phyloP scores from a whole-genome alignment of 1,284 basidiomycete genomes.

The Irpex sp. region DNA sequence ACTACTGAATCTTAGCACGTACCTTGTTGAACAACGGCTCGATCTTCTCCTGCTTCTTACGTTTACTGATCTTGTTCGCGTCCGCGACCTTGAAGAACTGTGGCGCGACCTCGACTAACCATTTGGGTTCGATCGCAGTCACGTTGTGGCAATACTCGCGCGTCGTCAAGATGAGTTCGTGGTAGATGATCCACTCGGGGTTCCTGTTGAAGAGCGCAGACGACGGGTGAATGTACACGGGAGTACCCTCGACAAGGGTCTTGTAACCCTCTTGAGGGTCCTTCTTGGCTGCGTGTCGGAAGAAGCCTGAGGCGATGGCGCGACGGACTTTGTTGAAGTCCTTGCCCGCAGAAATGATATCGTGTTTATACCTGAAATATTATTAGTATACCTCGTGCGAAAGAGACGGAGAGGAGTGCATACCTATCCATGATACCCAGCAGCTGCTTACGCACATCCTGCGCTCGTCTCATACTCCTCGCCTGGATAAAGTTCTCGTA shows the following conservation, averaged over 20 bases:
- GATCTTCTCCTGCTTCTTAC: slow-evolving; percentile 97
- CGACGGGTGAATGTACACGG: slow-evolving; percentile 96
- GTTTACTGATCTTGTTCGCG: slow-evolving; percentile 92
- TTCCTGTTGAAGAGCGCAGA: slow-evolving; percentile 96
- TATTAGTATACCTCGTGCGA: neutral
- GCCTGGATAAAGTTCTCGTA: slow-evolving; percentile 98
- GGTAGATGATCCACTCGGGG: slow-evolving; percentile 75
- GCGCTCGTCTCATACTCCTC: slow-evolving; percentile 93
- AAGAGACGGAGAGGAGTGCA: slow-evolving; percentile 19
- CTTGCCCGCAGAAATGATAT: slow-evolving; percentile 85
- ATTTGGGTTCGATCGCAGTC: slow-evolving; percentile 96
- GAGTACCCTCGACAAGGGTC: slow-evolving; percentile 94
- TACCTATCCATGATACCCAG: slow-evolving; percentile 98
- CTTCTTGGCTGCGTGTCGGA: slow-evolving; percentile 95
- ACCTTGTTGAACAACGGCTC: slow-evolving; percentile 84
- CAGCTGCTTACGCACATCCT: slow-evolving; percentile 95
- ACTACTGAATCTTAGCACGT: neutral
- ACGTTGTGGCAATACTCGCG: slow-evolving; percentile 96
- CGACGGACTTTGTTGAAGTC: slow-evolving; percentile 93
- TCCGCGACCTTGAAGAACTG: slow-evolving; percentile 98
- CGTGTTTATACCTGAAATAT: slow-evolving; percentile 79
- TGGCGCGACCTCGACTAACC: slow-evolving; percentile 97
- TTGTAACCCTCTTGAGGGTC: slow-evolving; percentile 97
- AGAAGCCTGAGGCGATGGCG: slow-evolving; percentile 96
- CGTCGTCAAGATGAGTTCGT: slow-evolving; percentile 70